Conservation (phyloP, 225 moss, liverwort and hornwort genomes). For the Bryum argenteum region DNA sequence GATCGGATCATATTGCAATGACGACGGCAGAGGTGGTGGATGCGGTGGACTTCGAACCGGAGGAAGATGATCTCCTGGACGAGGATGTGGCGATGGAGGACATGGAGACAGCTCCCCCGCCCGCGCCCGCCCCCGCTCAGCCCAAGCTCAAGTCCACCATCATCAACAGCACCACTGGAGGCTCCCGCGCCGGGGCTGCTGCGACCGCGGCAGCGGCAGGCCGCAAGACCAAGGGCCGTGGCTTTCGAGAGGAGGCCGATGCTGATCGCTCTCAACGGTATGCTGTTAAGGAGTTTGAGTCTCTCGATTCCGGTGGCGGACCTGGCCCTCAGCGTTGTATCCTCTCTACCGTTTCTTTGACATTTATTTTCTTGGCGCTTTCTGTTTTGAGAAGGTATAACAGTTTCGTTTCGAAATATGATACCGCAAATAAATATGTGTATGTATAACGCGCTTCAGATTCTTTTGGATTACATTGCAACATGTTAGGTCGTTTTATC, state of each 20-base stretch:
- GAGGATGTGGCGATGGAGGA: conserved; percentile 98
- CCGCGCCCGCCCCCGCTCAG: conserved; percentile 41
- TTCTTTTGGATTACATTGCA: background rate
- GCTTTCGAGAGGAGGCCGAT: conserved; percentile 93
- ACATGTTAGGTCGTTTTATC: background rate
- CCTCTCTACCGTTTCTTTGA: conserved; percentile 34
- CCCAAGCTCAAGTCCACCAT: conserved; percentile 97
- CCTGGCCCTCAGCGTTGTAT: conserved; percentile 99
- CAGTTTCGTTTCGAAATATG: too few species aligned
- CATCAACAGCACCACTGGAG: conserved; percentile 64
- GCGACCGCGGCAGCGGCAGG: conserved; percentile 59
- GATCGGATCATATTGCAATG: conserved; percentile 37
- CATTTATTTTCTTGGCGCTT: background rate
- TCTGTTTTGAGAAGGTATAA: too few species aligned
- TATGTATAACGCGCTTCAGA: too few species aligned
- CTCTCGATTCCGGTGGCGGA: conserved; percentile 87
- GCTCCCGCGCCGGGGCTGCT: conserved; percentile 49
- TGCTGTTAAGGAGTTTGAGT: conserved; percentile 85
- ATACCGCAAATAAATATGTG: too few species aligned
- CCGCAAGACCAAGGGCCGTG: conserved; percentile 89
- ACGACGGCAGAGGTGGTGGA: conserved; percentile 92
- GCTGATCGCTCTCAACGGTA: conserved; percentile 80
- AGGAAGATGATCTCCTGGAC: conserved; percentile 96
- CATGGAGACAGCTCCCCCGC: conserved; percentile 60
- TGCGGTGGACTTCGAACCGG: conserved; percentile 97